A percentile compares a stretch with the other conserved stretches of the same genome.
Evolutionary conservation across 2,329 filamentous ascomycete species (phyloP).

Genomic region (Sclerotinia glacialis): DNA sequence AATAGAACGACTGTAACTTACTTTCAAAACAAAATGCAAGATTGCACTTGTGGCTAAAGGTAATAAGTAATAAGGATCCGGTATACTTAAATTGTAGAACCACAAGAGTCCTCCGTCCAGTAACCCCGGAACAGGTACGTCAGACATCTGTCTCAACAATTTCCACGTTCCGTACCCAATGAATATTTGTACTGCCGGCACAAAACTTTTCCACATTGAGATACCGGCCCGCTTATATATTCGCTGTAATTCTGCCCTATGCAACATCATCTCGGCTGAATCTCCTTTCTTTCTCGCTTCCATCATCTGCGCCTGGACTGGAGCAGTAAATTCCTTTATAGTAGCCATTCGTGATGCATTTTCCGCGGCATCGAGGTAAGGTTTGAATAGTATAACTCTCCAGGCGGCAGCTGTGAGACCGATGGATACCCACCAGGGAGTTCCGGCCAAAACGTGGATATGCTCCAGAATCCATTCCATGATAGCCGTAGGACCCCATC

Average conservation of each 20-base stretch:
- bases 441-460: conserved; percentile 68
- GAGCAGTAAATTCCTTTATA: conserved; percentile 56
- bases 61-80: conserved; percentile 76
- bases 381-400: conserved; percentile 63
- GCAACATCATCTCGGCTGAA: conserved; percentile 46
- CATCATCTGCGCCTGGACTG: conserved; percentile 55
- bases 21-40: conserved; percentile 44
- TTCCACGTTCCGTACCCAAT: conserved; percentile 81
- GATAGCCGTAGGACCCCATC: conserved; percentile 71
- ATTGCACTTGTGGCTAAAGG: conserved; percentile 64
- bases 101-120: conserved; percentile 69
- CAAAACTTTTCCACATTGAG: conserved; percentile 48
- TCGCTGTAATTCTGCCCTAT: conserved; percentile 47
- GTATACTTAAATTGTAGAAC: conserved; percentile 72
- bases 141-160: conserved; percentile 68
- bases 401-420: conserved; percentile 61
- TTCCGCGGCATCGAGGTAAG: conserved; percentile 61
- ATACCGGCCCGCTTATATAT: conserved; percentile 57
- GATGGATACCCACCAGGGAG: conserved; percentile 83
- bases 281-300: conserved; percentile 43
- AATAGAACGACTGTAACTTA: conserved; percentile 24
- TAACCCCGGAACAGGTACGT: conserved; percentile 77
- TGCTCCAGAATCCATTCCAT: conserved; percentile 80
- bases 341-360: conserved; percentile 60
- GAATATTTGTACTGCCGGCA: conserved; percentile 62